Percentiles rank a stretch among this genome's conserved stretches.
Evolutionary conservation across 1,284 basidiomycete species (phyloP).

Genomic region (Tilletia walkeri): DNA sequence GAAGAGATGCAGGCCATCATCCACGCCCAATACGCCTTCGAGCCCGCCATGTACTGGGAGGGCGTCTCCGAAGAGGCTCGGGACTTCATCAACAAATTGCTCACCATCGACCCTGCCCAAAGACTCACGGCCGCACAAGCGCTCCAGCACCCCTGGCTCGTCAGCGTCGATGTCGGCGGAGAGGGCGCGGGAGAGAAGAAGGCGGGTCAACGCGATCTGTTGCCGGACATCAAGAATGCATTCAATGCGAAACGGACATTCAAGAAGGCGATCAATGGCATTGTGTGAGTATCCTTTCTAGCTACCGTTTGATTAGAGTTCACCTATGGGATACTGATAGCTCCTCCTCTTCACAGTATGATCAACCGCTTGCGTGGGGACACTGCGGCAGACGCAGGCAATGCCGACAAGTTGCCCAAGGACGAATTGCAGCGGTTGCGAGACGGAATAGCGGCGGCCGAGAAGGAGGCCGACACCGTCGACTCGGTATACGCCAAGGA

Average conservation of each 20-base stretch:
- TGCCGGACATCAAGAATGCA: constrained; percentile 54
- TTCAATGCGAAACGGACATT: constrained; percentile 54
- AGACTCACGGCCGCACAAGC: constrained; percentile 48
- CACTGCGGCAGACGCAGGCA: constrained; percentile 4
- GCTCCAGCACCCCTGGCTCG: constrained; percentile 47
- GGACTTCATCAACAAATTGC: constrained; percentile 49
- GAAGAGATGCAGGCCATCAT: constrained; percentile 56
- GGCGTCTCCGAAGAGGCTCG: constrained; percentile 47
- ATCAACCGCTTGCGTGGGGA: constrained; percentile 29
- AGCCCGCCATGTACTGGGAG: constrained; percentile 49
- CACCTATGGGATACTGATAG: background rate
- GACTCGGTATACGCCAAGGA: background rate
- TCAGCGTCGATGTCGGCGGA: constrained; percentile 6
- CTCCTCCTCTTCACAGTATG: constrained; percentile 10
- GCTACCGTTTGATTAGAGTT: too few species aligned
- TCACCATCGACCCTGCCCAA: constrained; percentile 44
- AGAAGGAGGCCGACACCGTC: constrained; percentile 11
- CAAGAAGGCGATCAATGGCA: constrained; percentile 53
- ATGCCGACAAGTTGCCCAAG: constrained; percentile 15
- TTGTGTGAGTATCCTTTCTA: constrained; percentile 26
- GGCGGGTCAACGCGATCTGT: constrained; percentile 43
- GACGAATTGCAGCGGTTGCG: constrained; percentile 23
- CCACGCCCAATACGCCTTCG: constrained; percentile 51
- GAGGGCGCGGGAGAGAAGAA: constrained; percentile 8
- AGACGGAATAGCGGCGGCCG: constrained; percentile 19